Base-by-base conservation (phyloP, 2,329 filamentous ascomycete genomes). In the Diaporthe ampelina region DNA sequence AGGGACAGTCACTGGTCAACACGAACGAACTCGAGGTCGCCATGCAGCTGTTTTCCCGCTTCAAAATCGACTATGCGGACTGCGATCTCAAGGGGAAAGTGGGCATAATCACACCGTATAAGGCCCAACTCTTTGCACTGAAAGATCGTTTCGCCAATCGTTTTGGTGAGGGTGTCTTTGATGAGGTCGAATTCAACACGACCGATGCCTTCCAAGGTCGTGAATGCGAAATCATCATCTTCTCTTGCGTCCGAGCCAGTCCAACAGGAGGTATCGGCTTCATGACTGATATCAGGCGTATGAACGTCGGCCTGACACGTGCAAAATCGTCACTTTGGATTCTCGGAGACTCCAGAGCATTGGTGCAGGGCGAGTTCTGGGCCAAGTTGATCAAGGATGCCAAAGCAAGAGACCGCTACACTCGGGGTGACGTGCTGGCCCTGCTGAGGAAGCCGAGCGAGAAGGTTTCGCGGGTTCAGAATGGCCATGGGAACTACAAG, bases 321-420 rank as follows among this genome's bases (percentile, higher is more conserved):
- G 97, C 97, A 7, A 98, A 98, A 83, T 98, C 94, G 13, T 98
- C 96, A 45, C 89, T 99, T 13, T 99, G 96, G 94, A 96, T 99
- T 74, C 89, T 99, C 35, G 97, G 97, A 78, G 97, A 98, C 83
- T 97, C 97, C 0, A 89, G 93, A 73, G 95, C 95, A 45, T 88
- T 99, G 70, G 87, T 93, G 32, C 94, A 97, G 80, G 97, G 97
- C 75, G 91, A 97, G 80, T 98, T 95, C 83, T 99, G 97, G 97
- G 91, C 90, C 76, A 93, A 92, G 77, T 88, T 99, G 57, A 94
- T 99, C 70, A 89, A 93, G 45, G 94, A 99, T 83, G 94, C 97
- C 8, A 91, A 91, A 79, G 82, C 85, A 26, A 91, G 97, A 80
- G 89, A 94, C 76, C 86, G 92, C 13, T 98, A 97, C 82, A 98